A percentile compares a stretch with the other conserved stretches of the same genome.
phyloP scores from a whole-genome alignment of 1,284 basidiomycete genomes.

The Calocybe gambosa region DNA sequence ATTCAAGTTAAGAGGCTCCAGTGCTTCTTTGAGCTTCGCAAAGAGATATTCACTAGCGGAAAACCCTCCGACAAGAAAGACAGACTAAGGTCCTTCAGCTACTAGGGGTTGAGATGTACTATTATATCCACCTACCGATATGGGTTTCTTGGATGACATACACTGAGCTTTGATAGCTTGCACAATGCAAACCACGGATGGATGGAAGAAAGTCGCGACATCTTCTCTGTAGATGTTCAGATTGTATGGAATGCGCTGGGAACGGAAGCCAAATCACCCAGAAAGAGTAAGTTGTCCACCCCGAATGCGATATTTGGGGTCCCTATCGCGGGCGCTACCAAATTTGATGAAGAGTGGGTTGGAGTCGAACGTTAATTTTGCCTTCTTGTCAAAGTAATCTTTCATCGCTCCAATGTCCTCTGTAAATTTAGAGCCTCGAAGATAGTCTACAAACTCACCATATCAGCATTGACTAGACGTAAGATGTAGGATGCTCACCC shows the following conservation, averaged over 20 bases:
- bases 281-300: conserved; percentile 41
- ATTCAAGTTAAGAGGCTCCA: conserved; percentile 16
- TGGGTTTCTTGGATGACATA: conserved; percentile 22
- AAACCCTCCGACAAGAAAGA: conserved; percentile 44
- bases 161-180: conserved; percentile 32
- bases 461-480: background rate
- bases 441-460: background rate
- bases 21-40: conserved; percentile 15
- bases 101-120: background rate
- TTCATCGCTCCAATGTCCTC: conserved; percentile 34
- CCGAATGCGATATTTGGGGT: conserved; percentile 34
- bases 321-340: conserved; percentile 38
- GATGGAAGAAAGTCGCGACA: conserved; percentile 41
- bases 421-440: conserved; percentile 17
- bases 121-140: conserved; percentile 5
- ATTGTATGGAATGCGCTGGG: background rate
- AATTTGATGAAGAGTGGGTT: conserved; percentile 40
- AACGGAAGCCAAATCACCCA: conserved; percentile 25
- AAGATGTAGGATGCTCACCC: background rate
- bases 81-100: conserved; percentile 24
- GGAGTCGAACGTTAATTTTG: conserved; percentile 38
- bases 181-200: conserved; percentile 37
- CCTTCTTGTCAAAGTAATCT: conserved; percentile 37
- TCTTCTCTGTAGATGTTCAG: conserved; percentile 23
- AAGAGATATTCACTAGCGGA: conserved; percentile 39